These are phyloP conservation scores for Leccinum fallax DNA, from an alignment of 1,284 basidiomycete species.

Conservation along the genomic window DNA sequence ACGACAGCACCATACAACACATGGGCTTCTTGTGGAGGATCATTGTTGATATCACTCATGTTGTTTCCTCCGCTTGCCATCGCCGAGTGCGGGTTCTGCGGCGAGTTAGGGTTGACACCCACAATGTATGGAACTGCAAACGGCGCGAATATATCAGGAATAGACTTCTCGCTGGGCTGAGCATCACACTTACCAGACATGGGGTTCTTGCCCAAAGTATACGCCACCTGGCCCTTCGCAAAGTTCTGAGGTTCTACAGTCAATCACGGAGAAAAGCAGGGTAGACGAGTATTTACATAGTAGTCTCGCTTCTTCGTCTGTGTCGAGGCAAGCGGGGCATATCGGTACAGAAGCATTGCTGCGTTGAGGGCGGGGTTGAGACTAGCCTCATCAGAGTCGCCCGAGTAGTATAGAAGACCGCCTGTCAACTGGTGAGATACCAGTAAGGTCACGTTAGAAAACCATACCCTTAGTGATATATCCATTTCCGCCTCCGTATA, in stretches of 20 bases:
- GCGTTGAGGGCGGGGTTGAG: slow-evolving; percentile 87
- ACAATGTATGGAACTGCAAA: slow-evolving; percentile 75
- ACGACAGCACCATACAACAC: slow-evolving; percentile 86
- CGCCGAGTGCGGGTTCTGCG: slow-evolving; percentile 86
- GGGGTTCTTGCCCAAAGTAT: slow-evolving; percentile 83
- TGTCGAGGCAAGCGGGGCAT: slow-evolving; percentile 72
- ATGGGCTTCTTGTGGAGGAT: slow-evolving; percentile 70
- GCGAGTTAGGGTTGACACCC: slow-evolving; percentile 87
- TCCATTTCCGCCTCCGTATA: slow-evolving; percentile 58
- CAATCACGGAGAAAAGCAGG: slow-evolving; percentile 8
- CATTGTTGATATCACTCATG: slow-evolving; percentile 69
- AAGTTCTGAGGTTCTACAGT: slow-evolving; percentile 50
- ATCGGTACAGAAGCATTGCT: slow-evolving; percentile 80
- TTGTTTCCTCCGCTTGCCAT: slow-evolving; percentile 81
- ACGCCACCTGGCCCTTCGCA: slow-evolving; percentile 77
- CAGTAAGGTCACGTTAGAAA: slow-evolving; percentile 4
- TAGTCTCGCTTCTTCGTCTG: slow-evolving; percentile 62
- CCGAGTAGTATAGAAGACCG: slow-evolving; percentile 78
- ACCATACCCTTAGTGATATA: slow-evolving; percentile 54
- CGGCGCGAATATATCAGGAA: slow-evolving; percentile 3
- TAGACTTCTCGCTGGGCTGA: neutral
- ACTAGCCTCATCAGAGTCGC: slow-evolving; percentile 77
- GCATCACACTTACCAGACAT: slow-evolving; percentile 58
- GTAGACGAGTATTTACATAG: slow-evolving; percentile 43
- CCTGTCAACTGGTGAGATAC: slow-evolving; percentile 43